Conservation (phyloP, 2,329 filamentous ascomycete genomes). For the Stachybotrys echinatus region DNA sequence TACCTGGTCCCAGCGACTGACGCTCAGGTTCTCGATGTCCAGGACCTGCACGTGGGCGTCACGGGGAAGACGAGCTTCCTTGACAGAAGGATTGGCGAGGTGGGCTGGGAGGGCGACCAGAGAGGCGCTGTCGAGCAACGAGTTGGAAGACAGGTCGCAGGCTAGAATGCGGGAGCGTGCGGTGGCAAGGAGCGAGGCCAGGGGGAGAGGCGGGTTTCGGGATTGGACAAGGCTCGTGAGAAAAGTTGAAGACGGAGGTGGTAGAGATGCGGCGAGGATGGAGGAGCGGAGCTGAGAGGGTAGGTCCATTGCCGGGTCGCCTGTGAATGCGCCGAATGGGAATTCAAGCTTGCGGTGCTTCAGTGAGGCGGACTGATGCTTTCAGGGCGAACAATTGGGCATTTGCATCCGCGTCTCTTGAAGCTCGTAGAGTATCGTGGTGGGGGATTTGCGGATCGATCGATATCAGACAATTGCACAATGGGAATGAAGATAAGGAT, state of each 20-base stretch:
- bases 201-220: conserved; percentile 51
- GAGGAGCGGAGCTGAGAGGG: conserved; percentile 44
- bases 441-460: not conserved
- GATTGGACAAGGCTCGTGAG: conserved; percentile 56
- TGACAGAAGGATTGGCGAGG: conserved; percentile 44
- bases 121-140: conserved; percentile 38
- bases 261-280: conserved; percentile 48
- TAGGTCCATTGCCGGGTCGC: conserved; percentile 26
- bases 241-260: conserved; percentile 51
- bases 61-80: conserved; percentile 50
- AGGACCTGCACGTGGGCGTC: conserved; percentile 76
- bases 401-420: no score
- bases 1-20: conserved; percentile 80
- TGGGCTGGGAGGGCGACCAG: conserved; percentile 45
- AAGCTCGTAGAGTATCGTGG: no score
- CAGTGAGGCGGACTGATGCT: conserved; percentile 7
- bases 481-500: not conserved
- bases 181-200: conserved; percentile 71
- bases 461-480: no score
- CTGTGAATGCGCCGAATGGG: no score
- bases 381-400: not conserved
- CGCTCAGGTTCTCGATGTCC: conserved; percentile 77
- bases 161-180: conserved; percentile 75
- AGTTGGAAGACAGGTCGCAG: conserved; percentile 60
- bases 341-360: not conserved